A percentile compares a stretch with the other conserved stretches of the same genome.
Evolutionary conservation across 176 grass and related monocot species (phyloP).

Genomic region (Oryza meridionalis): DNA sequence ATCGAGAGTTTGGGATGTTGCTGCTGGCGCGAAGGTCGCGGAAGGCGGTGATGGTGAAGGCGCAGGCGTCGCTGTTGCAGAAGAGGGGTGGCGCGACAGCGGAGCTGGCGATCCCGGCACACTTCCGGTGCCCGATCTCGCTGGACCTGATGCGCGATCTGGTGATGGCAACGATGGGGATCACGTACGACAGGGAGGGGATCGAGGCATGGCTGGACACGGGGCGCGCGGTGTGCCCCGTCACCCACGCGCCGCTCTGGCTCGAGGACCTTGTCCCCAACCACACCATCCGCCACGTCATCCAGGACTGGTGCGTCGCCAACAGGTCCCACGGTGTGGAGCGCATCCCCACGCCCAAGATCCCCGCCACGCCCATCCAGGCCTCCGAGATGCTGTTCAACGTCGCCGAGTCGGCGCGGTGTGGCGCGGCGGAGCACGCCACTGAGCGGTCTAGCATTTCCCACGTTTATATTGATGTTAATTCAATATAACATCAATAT

Average conservation of each 20-base stretch:
- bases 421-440: constrained; percentile 26
- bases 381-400: constrained; percentile 61
- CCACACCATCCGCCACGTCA: constrained; percentile 68
- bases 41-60: constrained; percentile 12
- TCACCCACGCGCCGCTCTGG: constrained; percentile 57
- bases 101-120: constrained; percentile 59
- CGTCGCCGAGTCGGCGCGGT: constrained; percentile 45
- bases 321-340: constrained; percentile 75
- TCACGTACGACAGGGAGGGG: constrained; percentile 87
- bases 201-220: constrained; percentile 87
- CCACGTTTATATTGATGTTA: too few relatives aligned
- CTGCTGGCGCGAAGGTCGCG: constrained; percentile 45
- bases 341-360: constrained; percentile 90
- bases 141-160: constrained; percentile 88
- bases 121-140: constrained; percentile 90
- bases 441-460: neutral
- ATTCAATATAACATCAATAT: too few relatives aligned
- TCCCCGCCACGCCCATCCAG: constrained; percentile 68
- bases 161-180: constrained; percentile 66
- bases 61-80: neutral
- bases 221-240: constrained; percentile 65
- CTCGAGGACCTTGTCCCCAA: constrained; percentile 83
- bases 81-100: neutral
- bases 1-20: constrained; percentile 16
- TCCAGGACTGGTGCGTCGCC: constrained; percentile 93